A percentile compares a stretch with the other conserved stretches of the same genome.
Evolutionary conservation across 768 basidiomycete genomes (phyloP).

Genomic region (Boletus rufocinnamomeus): DNA sequence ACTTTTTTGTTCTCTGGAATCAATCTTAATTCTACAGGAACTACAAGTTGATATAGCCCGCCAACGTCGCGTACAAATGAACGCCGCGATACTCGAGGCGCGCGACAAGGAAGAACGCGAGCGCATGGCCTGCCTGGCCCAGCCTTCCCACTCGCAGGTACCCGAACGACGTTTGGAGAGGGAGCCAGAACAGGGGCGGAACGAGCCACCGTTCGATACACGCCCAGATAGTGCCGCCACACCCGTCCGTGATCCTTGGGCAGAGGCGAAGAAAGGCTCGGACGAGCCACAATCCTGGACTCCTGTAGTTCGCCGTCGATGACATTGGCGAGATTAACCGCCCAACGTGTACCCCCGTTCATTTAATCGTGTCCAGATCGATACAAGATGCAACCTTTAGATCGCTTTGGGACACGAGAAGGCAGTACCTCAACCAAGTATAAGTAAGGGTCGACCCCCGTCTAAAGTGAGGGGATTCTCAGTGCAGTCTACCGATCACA

Average conservation of each 20-base stretch:
- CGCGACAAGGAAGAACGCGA: slow-evolving; percentile 52
- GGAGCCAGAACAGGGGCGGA: slow-evolving; percentile 13
- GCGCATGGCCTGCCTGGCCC: slow-evolving; percentile 12
- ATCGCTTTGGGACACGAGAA: too few relatives aligned
- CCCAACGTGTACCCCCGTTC: neutral
- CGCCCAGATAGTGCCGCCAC: slow-evolving; percentile 2
- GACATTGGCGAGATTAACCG: neutral
- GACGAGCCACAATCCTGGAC: slow-evolving; percentile 42
- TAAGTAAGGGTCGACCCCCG: too few relatives aligned
- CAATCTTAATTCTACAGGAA: slow-evolving; percentile 44
- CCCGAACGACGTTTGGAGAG: neutral
- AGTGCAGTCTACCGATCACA: too few relatives aligned
- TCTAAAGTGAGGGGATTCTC: too few relatives aligned
- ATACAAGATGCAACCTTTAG: neutral
- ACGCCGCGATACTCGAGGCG: slow-evolving; percentile 56
- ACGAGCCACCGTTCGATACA: slow-evolving; percentile 5
- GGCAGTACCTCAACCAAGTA: too few relatives aligned
- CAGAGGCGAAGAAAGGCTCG: slow-evolving; percentile 22
- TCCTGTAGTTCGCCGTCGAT: slow-evolving; percentile 34
- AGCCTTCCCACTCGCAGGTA: slow-evolving; percentile 12
- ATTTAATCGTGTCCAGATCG: neutral
- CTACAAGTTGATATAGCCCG: slow-evolving; percentile 57
- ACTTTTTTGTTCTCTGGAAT: neutral
- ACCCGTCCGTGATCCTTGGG: slow-evolving; percentile 25
- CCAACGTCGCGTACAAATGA: slow-evolving; percentile 51